Evolutionary conservation across 1,284 basidiomycete genomes (phyloP).

Genomic region (Ceratobasidium theobromae): DNA sequence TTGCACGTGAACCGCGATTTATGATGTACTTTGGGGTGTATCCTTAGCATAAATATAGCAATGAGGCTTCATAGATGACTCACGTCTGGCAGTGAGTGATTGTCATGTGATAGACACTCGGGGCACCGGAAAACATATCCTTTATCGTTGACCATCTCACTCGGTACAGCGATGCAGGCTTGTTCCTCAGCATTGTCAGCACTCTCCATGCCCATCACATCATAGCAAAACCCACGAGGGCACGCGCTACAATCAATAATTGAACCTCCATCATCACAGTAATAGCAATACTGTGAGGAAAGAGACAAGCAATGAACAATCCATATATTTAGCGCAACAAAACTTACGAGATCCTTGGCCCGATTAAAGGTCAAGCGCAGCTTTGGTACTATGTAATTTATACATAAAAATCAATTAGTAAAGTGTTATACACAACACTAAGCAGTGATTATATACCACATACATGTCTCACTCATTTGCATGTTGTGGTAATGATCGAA

Average conservation of each 20-base stretch:
- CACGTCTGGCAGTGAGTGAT: neutral
- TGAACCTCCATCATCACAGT: slow-evolving; percentile 3
- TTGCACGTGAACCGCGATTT: slow-evolving; percentile 5
- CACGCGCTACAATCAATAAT: slow-evolving; percentile 8
- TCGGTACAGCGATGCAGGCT: slow-evolving; percentile 2
- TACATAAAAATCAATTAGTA: too few species aligned
- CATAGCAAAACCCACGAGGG: neutral
- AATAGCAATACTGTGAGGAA: slow-evolving; percentile 28
- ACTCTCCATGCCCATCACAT: neutral
- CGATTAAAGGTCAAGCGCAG: too few species aligned
- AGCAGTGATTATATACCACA: too few species aligned
- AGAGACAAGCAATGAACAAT: too few species aligned
- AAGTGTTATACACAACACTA: too few species aligned
- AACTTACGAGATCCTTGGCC: too few species aligned
- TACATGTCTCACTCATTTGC: too few species aligned
- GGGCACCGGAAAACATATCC: slow-evolving; percentile 4
- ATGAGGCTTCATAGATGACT: neutral
- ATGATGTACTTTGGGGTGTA: neutral
- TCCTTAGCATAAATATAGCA: neutral
- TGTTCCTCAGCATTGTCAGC: neutral
- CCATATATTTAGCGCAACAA: too few species aligned
- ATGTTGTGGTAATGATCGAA: too few species aligned
- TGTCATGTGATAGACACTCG: neutral
- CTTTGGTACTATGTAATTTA: too few species aligned
- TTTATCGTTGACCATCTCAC: neutral